Percentiles rank a stretch among this genome's conserved stretches.
These are phyloP conservation scores for Heracleum sosnowskyi DNA, from an alignment of 129 eudicot genomes.

Conservation along the genomic window DNA sequence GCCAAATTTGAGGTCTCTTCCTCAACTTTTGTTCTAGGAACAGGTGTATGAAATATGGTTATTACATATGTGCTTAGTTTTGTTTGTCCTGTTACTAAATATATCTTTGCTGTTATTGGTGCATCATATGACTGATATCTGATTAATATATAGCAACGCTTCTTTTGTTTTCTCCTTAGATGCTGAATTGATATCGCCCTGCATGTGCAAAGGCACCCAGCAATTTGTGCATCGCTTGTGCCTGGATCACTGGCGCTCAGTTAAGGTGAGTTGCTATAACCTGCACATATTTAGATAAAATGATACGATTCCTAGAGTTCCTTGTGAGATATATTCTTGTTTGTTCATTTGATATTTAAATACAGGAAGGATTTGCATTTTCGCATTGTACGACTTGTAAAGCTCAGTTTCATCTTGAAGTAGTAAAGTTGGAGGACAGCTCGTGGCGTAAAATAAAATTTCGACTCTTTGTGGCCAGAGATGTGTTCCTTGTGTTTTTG, in stretches of 20 bases:
- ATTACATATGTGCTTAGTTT: too few species aligned
- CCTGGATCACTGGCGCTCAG: conserved; percentile 96
- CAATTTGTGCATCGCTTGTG: conserved; percentile 90
- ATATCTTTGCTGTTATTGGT: too few species aligned
- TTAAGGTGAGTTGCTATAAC: conserved; percentile 45
- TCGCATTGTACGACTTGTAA: conserved; percentile 96
- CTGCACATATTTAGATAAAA: not conserved
- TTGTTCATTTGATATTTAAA: not conserved
- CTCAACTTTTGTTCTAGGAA: not conserved
- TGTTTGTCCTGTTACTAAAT: too few species aligned
- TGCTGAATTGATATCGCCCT: conserved; percentile 85
- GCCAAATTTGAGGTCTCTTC: not conserved
- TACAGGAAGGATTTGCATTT: conserved; percentile 87
- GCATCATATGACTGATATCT: too few species aligned
- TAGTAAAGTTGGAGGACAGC: conserved; percentile 51
- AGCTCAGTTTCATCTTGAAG: conserved; percentile 85
- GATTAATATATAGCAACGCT: not conserved
- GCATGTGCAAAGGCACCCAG: conserved; percentile 97
- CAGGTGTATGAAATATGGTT: not conserved
- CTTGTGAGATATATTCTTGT: not conserved
- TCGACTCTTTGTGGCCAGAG: conserved; percentile 89
- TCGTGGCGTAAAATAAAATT: conserved; percentile 84
- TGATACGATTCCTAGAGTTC: not conserved
- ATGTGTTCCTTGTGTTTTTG: conserved; percentile 74
- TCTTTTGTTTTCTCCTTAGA: conserved; percentile 26